Percentiles rank a stretch among this genome's conserved stretches.
phyloP scores from a whole-genome alignment of 1,284 basidiomycete genomes.

The Ustilago curta region DNA sequence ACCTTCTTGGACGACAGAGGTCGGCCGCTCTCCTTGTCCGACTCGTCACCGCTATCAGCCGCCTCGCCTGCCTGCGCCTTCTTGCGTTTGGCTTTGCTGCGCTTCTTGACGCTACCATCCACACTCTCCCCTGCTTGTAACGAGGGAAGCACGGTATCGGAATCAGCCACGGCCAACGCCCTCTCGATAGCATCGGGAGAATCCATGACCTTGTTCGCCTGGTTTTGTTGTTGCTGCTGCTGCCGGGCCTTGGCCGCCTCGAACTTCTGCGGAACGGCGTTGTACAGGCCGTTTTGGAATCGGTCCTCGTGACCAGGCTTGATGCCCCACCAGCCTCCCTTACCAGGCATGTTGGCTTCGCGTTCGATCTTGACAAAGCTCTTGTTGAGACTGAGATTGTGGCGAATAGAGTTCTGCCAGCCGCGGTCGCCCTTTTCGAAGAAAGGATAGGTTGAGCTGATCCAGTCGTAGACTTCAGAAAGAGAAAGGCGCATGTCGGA shows the following conservation, averaged over 20 bases:
- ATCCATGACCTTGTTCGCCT: constrained; percentile 16
- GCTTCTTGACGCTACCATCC: constrained; percentile 36
- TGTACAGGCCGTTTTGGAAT: constrained; percentile 64
- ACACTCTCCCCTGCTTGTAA: constrained; percentile 14
- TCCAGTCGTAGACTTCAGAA: constrained; percentile 95
- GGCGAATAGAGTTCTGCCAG: constrained; percentile 94
- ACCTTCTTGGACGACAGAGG: constrained; percentile 30
- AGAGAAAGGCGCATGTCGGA: constrained; percentile 85
- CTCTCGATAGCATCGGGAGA: constrained; percentile 32
- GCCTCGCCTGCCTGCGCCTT: constrained; percentile 25
- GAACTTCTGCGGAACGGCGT: constrained; percentile 46
- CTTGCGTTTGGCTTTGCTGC: constrained; percentile 47
- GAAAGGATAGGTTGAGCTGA: constrained; percentile 90
- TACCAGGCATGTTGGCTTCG: constrained; percentile 69
- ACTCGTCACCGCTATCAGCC: constrained; percentile 37
- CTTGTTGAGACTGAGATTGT: constrained; percentile 86
- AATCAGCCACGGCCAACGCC: constrained; percentile 12
- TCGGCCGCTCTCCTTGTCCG: constrained; percentile 30
- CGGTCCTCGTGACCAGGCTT: constrained; percentile 65
- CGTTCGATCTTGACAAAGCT: constrained; percentile 76
- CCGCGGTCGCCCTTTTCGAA: constrained; percentile 93
- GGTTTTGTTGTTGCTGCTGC: constrained; percentile 26
- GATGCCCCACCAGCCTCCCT: constrained; percentile 71
- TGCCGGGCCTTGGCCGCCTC: constrained; percentile 48
- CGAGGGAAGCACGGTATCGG: background rate